A percentile compares a stretch with the other conserved stretches of the same genome.
Evolutionary conservation across 768 basidiomycete genomes (phyloP).

Genomic region (Cytidiella melzeri): DNA sequence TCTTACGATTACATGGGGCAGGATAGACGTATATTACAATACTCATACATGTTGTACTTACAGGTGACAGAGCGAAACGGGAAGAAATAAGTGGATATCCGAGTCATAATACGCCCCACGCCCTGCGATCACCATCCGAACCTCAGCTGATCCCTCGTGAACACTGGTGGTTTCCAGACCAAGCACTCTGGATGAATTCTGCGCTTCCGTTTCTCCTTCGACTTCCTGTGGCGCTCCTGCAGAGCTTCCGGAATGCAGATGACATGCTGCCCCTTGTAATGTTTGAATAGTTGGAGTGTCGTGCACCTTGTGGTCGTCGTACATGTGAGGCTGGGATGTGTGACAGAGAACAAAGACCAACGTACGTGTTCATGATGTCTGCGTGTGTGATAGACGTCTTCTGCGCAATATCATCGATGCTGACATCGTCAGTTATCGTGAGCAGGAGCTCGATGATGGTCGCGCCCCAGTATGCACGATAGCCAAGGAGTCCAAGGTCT

Average conservation of each 20-base stretch:
- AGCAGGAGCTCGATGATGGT: conserved; percentile 89
- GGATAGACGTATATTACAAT: background rate
- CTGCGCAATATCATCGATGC: conserved; percentile 96
- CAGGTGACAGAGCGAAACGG: background rate
- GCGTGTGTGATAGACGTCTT: conserved; percentile 91
- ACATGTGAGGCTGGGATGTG: background rate
- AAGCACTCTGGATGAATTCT: conserved; percentile 76
- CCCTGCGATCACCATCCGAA: conserved; percentile 42
- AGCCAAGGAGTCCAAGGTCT: conserved; percentile 88
- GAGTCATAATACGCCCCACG: background rate
- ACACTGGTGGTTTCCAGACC: conserved; percentile 93
- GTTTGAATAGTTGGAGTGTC: conserved; percentile 90
- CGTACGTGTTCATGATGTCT: conserved; percentile 98
- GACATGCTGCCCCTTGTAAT: conserved; percentile 91
- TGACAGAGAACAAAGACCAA: conserved; percentile 22
- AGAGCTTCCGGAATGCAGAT: conserved; percentile 89
- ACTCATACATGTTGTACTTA: background rate
- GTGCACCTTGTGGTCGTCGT: conserved; percentile 58
- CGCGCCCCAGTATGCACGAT: conserved; percentile 97
- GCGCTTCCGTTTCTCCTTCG: conserved; percentile 68
- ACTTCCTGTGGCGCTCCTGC: conserved; percentile 85
- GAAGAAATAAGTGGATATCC: background rate
- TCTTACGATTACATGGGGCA: background rate
- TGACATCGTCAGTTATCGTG: conserved; percentile 63
- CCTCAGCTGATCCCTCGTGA: conserved; percentile 83